Conservation (phyloP, 805 yeast genomes). For the Candida maesae region DNA sequence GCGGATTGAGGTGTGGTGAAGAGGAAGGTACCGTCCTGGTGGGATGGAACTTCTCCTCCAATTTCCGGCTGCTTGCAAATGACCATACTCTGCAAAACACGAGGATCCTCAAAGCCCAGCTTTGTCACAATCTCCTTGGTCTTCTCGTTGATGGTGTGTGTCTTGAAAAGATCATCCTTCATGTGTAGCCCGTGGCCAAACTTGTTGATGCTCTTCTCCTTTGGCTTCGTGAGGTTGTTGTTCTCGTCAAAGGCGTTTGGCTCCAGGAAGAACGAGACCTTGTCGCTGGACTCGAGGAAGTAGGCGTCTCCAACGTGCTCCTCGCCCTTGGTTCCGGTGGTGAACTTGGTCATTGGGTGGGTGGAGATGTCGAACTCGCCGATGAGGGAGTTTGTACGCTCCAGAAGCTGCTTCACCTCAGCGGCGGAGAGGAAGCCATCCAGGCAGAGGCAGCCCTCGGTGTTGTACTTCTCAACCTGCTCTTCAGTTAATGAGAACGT, state of each 20-base stretch:
- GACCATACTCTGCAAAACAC: conserved; percentile 74
- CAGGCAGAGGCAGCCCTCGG: conserved; percentile 60
- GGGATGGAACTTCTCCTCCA: conserved; percentile 73
- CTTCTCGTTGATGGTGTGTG: conserved; percentile 47
- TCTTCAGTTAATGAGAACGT: conserved; percentile 21
- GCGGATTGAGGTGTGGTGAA: conserved; percentile 70
- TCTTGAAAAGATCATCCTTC: conserved; percentile 41
- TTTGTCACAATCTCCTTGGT: conserved; percentile 48
- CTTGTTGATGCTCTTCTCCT: conserved; percentile 62
- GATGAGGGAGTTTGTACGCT: conserved; percentile 43
- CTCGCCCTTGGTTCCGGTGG: conserved; percentile 46
- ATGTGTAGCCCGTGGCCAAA: conserved; percentile 77
- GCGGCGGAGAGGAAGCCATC: conserved; percentile 47
- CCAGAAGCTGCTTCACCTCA: conserved; percentile 38
- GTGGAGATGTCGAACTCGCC: conserved; percentile 43
- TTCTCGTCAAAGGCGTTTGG: conserved; percentile 56
- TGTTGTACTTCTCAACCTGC: conserved; percentile 47
- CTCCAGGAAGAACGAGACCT: conserved; percentile 66
- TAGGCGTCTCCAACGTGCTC: conserved; percentile 72
- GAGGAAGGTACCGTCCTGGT: conserved; percentile 71
- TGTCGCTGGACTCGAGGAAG: conserved; percentile 65
- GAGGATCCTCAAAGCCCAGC: conserved; percentile 56
- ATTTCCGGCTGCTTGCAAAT: conserved; percentile 75
- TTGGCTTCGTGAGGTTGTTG: conserved; percentile 50
- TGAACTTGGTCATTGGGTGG: conserved; percentile 71